Conservation (phyloP, 2,329 filamentous ascomycete genomes). For the Cryphonectria radicalis region DNA sequence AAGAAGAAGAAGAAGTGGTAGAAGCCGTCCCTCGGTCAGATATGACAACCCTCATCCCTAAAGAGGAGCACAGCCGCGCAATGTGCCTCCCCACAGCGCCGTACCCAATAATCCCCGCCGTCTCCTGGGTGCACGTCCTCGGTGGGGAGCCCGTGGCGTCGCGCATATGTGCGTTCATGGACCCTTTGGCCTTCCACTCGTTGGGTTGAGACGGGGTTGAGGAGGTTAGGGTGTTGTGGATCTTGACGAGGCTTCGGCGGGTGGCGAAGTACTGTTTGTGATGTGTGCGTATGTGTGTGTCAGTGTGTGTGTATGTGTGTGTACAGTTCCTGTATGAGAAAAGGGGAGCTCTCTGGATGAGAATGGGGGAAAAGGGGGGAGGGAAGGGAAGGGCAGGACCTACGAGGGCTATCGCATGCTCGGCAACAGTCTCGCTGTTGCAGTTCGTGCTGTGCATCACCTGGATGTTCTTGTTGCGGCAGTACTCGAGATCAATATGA, state of each 20-base stretch:
- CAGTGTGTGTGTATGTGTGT: not conserved
- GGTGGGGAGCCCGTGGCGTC: constrained; percentile 19
- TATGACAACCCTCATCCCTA: constrained; percentile 36
- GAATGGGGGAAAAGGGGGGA: not conserved
- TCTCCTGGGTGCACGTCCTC: constrained; percentile 26
- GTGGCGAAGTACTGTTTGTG: constrained; percentile 31
- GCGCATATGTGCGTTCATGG: constrained; percentile 18
- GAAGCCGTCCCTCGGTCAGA: constrained; percentile 29
- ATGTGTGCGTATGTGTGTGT: not conserved
- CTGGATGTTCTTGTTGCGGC: constrained; percentile 30
- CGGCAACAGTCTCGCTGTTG: constrained; percentile 33
- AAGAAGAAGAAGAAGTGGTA: not conserved
- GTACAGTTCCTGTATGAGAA: no score
- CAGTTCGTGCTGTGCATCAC: constrained; percentile 33
- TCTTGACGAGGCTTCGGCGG: constrained; percentile 31
- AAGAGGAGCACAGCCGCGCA: constrained; percentile 30
- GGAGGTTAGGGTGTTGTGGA: constrained; percentile 32
- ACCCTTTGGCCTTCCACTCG: constrained; percentile 28
- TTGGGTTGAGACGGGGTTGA: constrained; percentile 22
- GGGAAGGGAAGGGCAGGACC: not conserved
- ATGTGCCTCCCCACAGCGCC: constrained; percentile 32
- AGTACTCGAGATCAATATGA: constrained; percentile 34
- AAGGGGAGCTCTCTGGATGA: no score
- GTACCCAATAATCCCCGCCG: constrained; percentile 26
- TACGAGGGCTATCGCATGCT: constrained; percentile 33